Percentiles rank a stretch among this genome's conserved stretches.
phyloP scores from a whole-genome alignment of 225 moss, liverwort and hornwort genomes.

The Straminergon stramineum region DNA sequence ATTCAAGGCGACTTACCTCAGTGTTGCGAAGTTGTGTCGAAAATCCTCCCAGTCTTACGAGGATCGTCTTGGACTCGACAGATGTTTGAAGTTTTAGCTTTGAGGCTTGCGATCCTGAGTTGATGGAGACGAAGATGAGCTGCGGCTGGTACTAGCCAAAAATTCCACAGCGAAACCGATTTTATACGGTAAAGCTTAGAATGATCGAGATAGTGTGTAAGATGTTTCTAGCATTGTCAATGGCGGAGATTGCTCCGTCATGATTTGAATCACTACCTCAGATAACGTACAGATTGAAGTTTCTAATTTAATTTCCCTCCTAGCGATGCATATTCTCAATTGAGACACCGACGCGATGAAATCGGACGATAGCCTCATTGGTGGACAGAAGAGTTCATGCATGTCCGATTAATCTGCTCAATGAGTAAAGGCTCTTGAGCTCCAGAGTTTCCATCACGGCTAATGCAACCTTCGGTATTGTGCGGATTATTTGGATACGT shows the following conservation, averaged over 20 bases:
- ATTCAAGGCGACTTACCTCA: neutral
- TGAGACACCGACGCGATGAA: neutral
- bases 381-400: neutral
- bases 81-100: neutral
- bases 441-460: constrained; percentile 1
- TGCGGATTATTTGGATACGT: neutral
- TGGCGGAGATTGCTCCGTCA: neutral
- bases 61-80: neutral
- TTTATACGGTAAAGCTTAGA: neutral
- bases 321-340: neutral
- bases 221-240: neutral
- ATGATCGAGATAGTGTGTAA: neutral
- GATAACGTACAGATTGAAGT: neutral
- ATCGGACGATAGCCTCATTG: neutral
- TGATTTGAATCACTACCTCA: neutral
- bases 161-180: neutral
- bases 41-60: neutral
- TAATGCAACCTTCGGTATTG: neutral
- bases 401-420: neutral
- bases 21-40: neutral
- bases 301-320: neutral
- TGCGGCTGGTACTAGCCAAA: neutral
- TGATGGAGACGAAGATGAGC: neutral
- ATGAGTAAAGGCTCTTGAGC: neutral
- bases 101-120: neutral